Evolutionary conservation across 2,329 filamentous ascomycete genomes (phyloP), one percentile per base, ranked within the genome.

Genomic region (Amauroascus niger): DNA sequence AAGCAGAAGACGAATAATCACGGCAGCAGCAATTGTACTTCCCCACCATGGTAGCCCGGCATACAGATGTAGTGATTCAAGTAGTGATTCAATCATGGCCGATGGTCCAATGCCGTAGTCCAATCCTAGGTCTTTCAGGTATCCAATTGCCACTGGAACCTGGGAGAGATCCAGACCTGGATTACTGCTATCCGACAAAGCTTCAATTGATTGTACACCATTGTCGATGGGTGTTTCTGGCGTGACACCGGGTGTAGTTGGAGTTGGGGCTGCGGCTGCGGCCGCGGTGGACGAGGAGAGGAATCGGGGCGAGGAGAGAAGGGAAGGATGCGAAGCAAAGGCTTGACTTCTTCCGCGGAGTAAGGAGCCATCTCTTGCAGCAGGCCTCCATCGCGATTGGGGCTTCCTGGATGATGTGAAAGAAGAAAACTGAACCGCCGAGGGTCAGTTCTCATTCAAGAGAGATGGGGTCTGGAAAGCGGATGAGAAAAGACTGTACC

Each of bases 41-140:
- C 74, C 82, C 76, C 87, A 89, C 93, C 93, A 97, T 11, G 88
- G 87, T 53, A 88, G 70, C 33, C 85, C 88, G 6, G 66, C 73
- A 61, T 78, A 84, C 57, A 96, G 75, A 70, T 98, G 88, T 39
- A 94, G 66, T 65, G 91, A 82, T 74, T 98, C 93, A 9, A 97
- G 72, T 2, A 80, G 20, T 76, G 79, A 90, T 71, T 96, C 78
- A 68, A 93, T 82, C 14, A 81, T 60, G 3, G 83, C 73, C 0
- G 89, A 87, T 4, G 87, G 81, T 14, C 91, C 91, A 74, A 76
- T 90, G 65, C 91, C 89, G 64, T 85, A 97, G 63, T 97, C 87
- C 20, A 98, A 74, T 2, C 93, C 93, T 9, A 97, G 75, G 6
- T 81, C 78, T 61, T 87, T 81, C 55, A 98, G 75, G 64, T 90